A percentile compares a stretch with the other conserved stretches of the same genome.
These are phyloP conservation scores for Gnomoniopsis smithogilvyi DNA, from an alignment of 2,329 filamentous ascomycete species.

Conservation along the genomic window DNA sequence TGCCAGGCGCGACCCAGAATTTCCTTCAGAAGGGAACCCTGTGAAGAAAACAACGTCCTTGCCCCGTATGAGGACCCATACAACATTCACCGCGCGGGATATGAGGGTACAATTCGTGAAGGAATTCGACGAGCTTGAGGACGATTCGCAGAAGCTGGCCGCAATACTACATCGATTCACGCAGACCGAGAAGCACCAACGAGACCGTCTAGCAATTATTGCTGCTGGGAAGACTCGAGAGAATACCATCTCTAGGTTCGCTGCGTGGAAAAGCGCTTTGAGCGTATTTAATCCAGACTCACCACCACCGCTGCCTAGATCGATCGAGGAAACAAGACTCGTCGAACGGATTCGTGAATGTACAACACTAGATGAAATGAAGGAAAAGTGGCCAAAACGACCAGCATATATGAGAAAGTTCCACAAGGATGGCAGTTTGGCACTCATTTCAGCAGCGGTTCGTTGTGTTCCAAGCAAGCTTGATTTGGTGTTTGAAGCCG, in stretches of 20 bases:
- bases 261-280: neutral
- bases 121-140: neutral
- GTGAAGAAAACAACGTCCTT: neutral
- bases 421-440: slow-evolving; percentile 24
- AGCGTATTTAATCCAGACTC: neutral
- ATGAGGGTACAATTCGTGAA: slow-evolving; percentile 1
- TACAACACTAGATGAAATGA: slow-evolving; percentile 27
- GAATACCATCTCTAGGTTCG: neutral
- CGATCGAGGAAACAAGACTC: neutral
- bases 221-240: neutral
- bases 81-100: neutral
- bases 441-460: slow-evolving; percentile 32
- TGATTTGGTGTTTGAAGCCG: slow-evolving; percentile 21
- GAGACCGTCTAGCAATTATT: neutral
- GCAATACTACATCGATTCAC: neutral
- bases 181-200: neutral
- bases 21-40: neutral
- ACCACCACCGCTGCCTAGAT: neutral
- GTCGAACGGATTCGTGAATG: neutral
- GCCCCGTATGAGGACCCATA: neutral
- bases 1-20: neutral
- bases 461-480: slow-evolving; percentile 17
- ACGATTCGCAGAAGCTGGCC: neutral
- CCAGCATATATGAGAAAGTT: neutral
- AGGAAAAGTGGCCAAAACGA: slow-evolving; percentile 30